Percentiles rank a stretch among this genome's conserved stretches.
These are phyloP conservation scores for Metschnikowia gruessii DNA, from an alignment of 805 yeast species.

Conservation along the genomic window DNA sequence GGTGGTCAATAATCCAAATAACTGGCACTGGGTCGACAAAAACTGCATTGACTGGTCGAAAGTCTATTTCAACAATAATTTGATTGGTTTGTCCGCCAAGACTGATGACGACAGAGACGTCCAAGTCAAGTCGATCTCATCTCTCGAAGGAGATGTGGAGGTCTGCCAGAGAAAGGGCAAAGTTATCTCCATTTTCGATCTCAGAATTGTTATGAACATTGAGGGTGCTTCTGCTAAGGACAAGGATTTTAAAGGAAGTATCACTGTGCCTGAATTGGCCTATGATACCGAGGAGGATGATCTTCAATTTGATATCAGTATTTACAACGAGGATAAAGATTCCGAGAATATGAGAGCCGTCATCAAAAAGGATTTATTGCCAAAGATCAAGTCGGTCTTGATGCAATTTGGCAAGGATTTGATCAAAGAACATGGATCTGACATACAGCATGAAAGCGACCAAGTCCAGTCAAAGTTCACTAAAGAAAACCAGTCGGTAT, in stretches of 20 bases:
- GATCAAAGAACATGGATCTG: constrained; percentile 72
- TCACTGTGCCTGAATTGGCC: constrained; percentile 87
- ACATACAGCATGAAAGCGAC: constrained; percentile 70
- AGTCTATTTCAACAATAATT: constrained; percentile 62
- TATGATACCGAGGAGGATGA: constrained; percentile 87
- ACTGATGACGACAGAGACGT: constrained; percentile 30
- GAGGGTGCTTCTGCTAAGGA: constrained; percentile 37
- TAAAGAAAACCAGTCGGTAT: constrained; percentile 46
- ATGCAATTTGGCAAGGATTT: constrained; percentile 73
- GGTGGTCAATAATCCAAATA: constrained; percentile 96
- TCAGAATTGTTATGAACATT: constrained; percentile 62
- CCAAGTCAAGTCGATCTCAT: constrained; percentile 45
- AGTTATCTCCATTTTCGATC: constrained; percentile 86
- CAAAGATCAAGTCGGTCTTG: constrained; percentile 61
- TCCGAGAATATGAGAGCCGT: constrained; percentile 52
- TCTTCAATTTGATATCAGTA: constrained; percentile 75
- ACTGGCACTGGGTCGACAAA: constrained; percentile 99
- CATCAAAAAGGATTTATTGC: constrained; percentile 54
- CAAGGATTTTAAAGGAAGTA: constrained; percentile 58
- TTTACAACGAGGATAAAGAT: constrained; percentile 51
- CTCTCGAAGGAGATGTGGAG: constrained; percentile 92
- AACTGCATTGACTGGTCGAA: constrained; percentile 93
- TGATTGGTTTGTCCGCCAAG: constrained; percentile 47
- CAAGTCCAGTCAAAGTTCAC: constrained; percentile 40
- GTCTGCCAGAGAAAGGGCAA: constrained; percentile 97